phyloP scores from a whole-genome alignment of 1,284 basidiomycete genomes.

The Porodaedalea pini region DNA sequence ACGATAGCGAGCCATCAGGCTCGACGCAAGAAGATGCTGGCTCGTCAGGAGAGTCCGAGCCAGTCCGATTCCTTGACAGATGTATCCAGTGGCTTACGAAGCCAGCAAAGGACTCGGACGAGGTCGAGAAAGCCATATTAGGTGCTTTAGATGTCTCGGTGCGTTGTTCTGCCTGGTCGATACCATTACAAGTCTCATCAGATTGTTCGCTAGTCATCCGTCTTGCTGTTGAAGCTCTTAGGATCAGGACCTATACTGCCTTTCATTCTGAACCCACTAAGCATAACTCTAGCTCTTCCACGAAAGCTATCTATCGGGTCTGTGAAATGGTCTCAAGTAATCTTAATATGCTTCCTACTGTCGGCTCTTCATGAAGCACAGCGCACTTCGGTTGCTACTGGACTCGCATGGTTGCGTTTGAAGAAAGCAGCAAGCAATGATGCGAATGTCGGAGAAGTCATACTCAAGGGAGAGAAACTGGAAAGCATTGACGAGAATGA shows the following conservation, averaged over 20 bases:
- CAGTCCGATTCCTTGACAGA: neutral
- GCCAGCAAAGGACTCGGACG: conserved; percentile 21
- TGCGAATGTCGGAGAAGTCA: conserved; percentile 7
- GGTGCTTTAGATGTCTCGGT: conserved; percentile 24
- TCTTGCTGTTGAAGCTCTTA: conserved; percentile 25
- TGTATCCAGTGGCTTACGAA: conserved; percentile 21
- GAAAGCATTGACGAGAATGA: conserved; percentile 23
- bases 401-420: conserved; percentile 14
- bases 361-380: conserved; percentile 25
- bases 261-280: conserved; percentile 26
- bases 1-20: conserved; percentile 8
- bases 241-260: conserved; percentile 25
- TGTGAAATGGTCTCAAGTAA: conserved; percentile 23
- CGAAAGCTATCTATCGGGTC: conserved; percentile 15
- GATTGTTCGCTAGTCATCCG: conserved; percentile 23
- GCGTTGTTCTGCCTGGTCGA: conserved; percentile 4
- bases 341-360: conserved; percentile 21
- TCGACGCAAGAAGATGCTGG: neutral
- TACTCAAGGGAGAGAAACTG: conserved; percentile 21
- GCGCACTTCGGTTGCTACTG: conserved; percentile 23
- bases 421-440: conserved; percentile 8
- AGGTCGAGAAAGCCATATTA: conserved; percentile 21
- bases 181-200: neutral
- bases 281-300: conserved; percentile 24
- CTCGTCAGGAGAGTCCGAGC: neutral